A percentile compares a stretch with the other conserved stretches of the same genome.
phyloP scores from a whole-genome alignment of 2,329 filamentous ascomycete genomes.

The Pseudogymnoascus sp. region DNA sequence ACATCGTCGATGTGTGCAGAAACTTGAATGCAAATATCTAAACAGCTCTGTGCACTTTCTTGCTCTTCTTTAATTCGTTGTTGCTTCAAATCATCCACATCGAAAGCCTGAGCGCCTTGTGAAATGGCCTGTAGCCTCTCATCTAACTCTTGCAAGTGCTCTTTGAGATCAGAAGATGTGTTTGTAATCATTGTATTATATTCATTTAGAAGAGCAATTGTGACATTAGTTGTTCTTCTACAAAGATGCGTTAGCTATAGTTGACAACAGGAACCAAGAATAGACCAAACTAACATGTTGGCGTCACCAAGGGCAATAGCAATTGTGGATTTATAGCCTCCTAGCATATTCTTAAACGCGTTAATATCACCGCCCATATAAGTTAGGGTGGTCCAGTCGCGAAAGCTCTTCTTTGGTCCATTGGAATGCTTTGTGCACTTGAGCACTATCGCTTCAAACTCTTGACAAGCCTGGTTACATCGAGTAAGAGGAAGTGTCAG shows the following conservation, averaged over 20 bases:
- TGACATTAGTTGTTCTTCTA: background rate
- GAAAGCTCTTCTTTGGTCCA: background rate
- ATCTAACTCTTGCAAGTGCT: slow-evolving; percentile 24
- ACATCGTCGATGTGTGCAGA: slow-evolving; percentile 23
- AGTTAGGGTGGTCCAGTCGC: background rate
- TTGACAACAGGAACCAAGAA: background rate
- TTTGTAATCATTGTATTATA: slow-evolving; percentile 28
- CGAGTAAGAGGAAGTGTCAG: background rate
- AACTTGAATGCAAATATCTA: slow-evolving; percentile 26
- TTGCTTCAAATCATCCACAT: slow-evolving; percentile 13
- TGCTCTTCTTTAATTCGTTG: slow-evolving; percentile 25
- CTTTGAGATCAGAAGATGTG: slow-evolving; percentile 28
- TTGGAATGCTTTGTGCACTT: background rate
- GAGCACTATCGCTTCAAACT: background rate
- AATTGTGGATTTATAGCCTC: background rate
- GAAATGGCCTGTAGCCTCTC: slow-evolving; percentile 18
- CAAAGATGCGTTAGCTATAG: background rate
- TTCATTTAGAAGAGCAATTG: slow-evolving; percentile 17
- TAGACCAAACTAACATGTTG: background rate
- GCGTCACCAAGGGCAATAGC: background rate
- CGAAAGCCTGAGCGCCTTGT: slow-evolving; percentile 10
- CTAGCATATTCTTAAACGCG: slow-evolving; percentile 1
- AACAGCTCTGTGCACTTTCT: slow-evolving; percentile 26
- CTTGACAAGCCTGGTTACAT: background rate
- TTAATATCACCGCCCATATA: background rate